Base-by-base conservation (phyloP, 805 yeast genomes). In the Kuraishia piskuri region DNA sequence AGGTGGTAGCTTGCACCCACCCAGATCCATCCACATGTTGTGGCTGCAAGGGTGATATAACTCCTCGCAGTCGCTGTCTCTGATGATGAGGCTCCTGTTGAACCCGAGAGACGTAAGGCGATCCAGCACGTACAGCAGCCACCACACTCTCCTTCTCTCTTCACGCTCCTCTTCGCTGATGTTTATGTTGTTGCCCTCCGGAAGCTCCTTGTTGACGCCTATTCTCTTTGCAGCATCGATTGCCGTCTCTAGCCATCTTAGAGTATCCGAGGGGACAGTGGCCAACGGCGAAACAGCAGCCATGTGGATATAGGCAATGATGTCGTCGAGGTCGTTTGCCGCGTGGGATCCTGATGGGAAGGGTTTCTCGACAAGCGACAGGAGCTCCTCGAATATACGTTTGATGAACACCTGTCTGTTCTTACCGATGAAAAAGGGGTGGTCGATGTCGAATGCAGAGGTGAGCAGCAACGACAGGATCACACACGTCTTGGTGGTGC, bases 261-360 rank as follows among this genome's bases (percentile, higher is more conserved):
- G 14, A 4, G 58, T 56, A 44, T 60, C 58, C 6, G 44, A 36
- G 9, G 47, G 48, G 21, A 44, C 48, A 7, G 54, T 55, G 5
- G 56, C 49, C 53, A 53, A 14, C 52, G 55, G 54, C 24, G 53
- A 54, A 19, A 56, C 53, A 21, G 54, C 47, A 10, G 53, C 57
- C 22, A 60, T 54, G 50, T 58, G 57, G 50, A 57, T 50, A 47
- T 57, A 57, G 20, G 59, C 53, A 14, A 60, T 52, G 24, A 60
- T 51, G 37, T 58, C 63, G 25, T 54, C 56, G 51, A 49, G 50
- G 22, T 52, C 59, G 24, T 55, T 40, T 50, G 55, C 57, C 22
- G 61, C 55, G 5, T 58, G 56, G 24, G 46, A 52, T 14, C 53
- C 54, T 14, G 57, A 53, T 36, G 54, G 53, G n/a, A n/a, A n/a